Base-by-base conservation (phyloP, 192 early-diverging fungal species). In the Dissophora ornata region DNA sequence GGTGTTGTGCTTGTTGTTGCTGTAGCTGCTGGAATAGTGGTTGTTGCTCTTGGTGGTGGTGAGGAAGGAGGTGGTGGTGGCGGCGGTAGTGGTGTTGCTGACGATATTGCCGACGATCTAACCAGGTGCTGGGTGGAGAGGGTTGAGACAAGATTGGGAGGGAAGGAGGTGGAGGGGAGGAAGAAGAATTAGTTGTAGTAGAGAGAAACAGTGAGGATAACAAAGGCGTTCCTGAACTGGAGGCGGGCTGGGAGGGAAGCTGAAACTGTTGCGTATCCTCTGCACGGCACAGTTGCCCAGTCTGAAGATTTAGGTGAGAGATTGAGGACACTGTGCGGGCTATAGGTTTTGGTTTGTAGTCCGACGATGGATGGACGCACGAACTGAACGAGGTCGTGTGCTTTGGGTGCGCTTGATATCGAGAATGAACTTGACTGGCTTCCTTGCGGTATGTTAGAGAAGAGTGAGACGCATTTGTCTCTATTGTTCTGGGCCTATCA, bases 241-340 rank as follows among this genome's bases (percentile, higher is more conserved):
- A 46, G 44, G 22, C 9, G 30, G 44, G 18, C n/a, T 16, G 32
- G 30, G 56, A 44, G 10, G 54, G 22, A 53, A 15, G 19, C 19
- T 61, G 58, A 25, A 49, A 21, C 46, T 62, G 59, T 22, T 38
- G n/a, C 0, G 10, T 3, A 4, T 52, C n/a, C 16, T 62, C 42
- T 21, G 30, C 11, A 5, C 11, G 47, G 16, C 26, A 51, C 22
- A 45, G 32, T 33, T 54, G 48, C 19, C 62, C 62, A 11, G n/a
- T 30, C 24, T 64, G 34, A 6, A 64, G 29, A 33, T 64, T 15
- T 40, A 63, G 62, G 38, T 64, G 22, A 21, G 62, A 58, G 18
- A 22, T 41, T 9, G 38, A 41, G 8, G 55, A 58, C 24, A 51
- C 11, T 46, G 55, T 57, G 34, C 53, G 54, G 15, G 21, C 38